A percentile compares a stretch with the other conserved stretches of the same genome.
Conservation (phyloP, 371 early-diverging fungal genomes). For the Dichotomocladium elegans region DNA sequence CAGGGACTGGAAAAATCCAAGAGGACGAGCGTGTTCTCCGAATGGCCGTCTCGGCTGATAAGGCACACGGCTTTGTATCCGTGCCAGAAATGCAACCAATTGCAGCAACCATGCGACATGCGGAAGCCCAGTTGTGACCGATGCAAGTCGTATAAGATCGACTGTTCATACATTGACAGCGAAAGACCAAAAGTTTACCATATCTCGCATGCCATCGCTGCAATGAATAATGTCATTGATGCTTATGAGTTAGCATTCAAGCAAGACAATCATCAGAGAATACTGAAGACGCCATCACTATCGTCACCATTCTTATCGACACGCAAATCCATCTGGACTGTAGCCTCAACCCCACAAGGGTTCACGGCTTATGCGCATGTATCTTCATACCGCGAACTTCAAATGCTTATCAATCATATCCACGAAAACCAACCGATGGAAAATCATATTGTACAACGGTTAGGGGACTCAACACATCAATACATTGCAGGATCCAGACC, state of each 20-base stretch:
- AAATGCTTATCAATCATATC: neutral
- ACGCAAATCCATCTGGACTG: neutral
- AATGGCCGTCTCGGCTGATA: conserved; percentile 23
- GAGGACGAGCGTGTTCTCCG: conserved; percentile 19
- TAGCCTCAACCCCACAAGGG: neutral
- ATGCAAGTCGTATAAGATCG: conserved; percentile 23
- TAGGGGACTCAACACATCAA: neutral
- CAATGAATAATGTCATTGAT: conserved; percentile 41
- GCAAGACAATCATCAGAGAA: too few relatives aligned
- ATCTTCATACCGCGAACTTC: conserved; percentile 1
- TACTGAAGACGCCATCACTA: neutral
- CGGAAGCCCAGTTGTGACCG: conserved; percentile 31
- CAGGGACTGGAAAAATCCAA: conserved; percentile 16
- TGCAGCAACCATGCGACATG: conserved; percentile 39
- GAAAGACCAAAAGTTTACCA: conserved; percentile 40
- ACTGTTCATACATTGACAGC: conserved; percentile 24
- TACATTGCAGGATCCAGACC: neutral
- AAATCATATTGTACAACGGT: neutral
- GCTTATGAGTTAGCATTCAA: neutral
- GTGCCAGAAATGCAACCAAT: conserved; percentile 38
- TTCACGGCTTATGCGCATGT: neutral
- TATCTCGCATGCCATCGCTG: conserved; percentile 29
- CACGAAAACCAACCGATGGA: neutral
- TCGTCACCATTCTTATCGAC: neutral
- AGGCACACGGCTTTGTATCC: conserved; percentile 16